Conservation (phyloP, 345 rosid species). For the Arabidopsis arenosa region DNA sequence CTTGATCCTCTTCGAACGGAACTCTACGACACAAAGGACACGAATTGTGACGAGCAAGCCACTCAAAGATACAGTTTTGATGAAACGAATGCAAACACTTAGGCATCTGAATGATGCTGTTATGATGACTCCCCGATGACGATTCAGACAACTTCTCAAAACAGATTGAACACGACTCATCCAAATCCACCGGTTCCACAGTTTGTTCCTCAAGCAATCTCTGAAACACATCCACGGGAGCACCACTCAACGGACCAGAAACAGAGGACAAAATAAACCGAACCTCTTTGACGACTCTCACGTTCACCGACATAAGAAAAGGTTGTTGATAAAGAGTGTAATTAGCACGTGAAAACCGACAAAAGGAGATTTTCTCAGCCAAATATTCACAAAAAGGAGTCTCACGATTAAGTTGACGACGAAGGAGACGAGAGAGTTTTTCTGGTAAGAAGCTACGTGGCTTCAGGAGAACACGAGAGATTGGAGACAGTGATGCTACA, state of each 20-base stretch:
- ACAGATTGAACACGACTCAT: conserved; percentile 3
- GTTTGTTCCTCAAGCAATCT: not conserved
- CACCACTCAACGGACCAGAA: not conserved
- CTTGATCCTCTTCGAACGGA: not conserved
- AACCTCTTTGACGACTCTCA: not conserved
- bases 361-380: not conserved
- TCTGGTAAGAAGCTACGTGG: not conserved
- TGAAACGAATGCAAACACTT: conserved; percentile 9
- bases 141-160: not conserved
- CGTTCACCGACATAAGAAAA: not conserved
- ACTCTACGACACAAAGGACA: not conserved
- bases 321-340: not conserved
- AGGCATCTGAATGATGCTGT: not conserved
- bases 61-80: not conserved
- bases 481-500: not conserved
- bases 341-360: not conserved
- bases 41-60: conserved; percentile 1
- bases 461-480: conserved; percentile 1
- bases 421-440: conserved; percentile 2
- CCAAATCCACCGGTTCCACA: not conserved
- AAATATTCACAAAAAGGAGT: not conserved
- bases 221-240: conserved; percentile 2
- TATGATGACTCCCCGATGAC: not conserved
- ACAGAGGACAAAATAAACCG: not conserved
- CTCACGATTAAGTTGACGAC: not conserved